Evolutionary conservation across 305 asterid genomes (phyloP).

Genomic region (Fraxinus nigra): DNA sequence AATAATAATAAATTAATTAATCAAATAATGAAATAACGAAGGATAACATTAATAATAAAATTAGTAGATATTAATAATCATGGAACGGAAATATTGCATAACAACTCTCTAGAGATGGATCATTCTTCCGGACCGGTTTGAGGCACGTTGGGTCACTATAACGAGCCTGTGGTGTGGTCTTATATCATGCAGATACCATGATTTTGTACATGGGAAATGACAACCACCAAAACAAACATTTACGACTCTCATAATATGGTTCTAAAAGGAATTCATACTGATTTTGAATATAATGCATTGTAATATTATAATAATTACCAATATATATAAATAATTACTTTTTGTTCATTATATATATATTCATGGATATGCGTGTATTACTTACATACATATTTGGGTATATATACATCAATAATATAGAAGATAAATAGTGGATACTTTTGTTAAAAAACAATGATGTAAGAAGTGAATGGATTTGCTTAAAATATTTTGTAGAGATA

Average conservation of each 20-base stretch:
- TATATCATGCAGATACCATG: background rate
- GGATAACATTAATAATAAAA: background rate
- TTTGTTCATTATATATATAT: too few species aligned
- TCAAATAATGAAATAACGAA: background rate
- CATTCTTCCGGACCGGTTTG: background rate
- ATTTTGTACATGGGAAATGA: background rate
- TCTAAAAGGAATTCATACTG: background rate
- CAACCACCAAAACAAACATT: background rate
- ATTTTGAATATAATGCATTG: background rate
- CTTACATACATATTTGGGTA: too few species aligned
- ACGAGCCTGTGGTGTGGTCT: background rate
- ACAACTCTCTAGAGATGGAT: background rate
- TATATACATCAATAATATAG: too few species aligned
- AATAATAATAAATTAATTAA: too few species aligned
- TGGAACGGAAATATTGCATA: background rate
- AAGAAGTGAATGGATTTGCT: too few species aligned
- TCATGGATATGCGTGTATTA: too few species aligned
- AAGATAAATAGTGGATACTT: too few species aligned
- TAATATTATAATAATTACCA: too few species aligned
- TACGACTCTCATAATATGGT: background rate
- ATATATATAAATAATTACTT: too few species aligned
- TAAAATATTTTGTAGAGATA: too few species aligned
- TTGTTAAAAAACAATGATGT: too few species aligned
- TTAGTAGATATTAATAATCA: background rate
- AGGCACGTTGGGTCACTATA: background rate